A percentile compares a stretch with the other conserved stretches of the same genome.
These are phyloP conservation scores for Alternaria incomplexa DNA, from an alignment of 2,329 filamentous ascomycete genomes.

Conservation along the genomic window DNA sequence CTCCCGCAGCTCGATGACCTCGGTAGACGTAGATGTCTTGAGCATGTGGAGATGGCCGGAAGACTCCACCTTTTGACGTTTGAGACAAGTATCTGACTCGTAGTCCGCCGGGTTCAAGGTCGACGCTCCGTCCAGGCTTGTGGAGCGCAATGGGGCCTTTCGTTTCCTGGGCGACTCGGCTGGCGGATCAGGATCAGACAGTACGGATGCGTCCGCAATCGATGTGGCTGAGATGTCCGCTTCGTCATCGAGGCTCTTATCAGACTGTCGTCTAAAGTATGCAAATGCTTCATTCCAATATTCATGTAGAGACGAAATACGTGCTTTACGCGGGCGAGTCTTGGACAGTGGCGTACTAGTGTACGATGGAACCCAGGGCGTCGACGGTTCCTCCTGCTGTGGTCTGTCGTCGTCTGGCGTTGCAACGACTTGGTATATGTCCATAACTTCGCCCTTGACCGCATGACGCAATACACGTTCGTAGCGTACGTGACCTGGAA, in stretches of 20 bases:
- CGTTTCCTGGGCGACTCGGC: conserved; percentile 9
- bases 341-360: conserved; percentile 1
- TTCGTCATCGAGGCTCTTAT: not conserved
- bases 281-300: not conserved
- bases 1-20: not conserved
- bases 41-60: not conserved
- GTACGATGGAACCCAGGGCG: conserved; percentile 1
- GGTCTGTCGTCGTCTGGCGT: not conserved
- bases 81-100: not conserved
- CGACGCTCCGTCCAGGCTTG: not conserved
- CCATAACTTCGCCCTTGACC: conserved; percentile 23
- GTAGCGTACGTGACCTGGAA: conserved; percentile 36
- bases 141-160: conserved; percentile 1
- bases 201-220: not conserved
- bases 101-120: not conserved
- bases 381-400: not conserved
- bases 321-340: not conserved
- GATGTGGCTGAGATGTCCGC: not conserved
- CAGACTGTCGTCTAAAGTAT: not conserved
- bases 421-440: not conserved
- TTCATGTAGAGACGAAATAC: not conserved
- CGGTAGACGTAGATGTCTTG: not conserved
- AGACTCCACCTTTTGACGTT: conserved; percentile 3
- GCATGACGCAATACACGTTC: conserved; percentile 38
- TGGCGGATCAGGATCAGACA: not conserved